Evolutionary conservation across 108 stramenopile species (phyloP), one percentile per base, ranked within the genome.

Genomic region (Cyclostephanos invisitatus): DNA sequence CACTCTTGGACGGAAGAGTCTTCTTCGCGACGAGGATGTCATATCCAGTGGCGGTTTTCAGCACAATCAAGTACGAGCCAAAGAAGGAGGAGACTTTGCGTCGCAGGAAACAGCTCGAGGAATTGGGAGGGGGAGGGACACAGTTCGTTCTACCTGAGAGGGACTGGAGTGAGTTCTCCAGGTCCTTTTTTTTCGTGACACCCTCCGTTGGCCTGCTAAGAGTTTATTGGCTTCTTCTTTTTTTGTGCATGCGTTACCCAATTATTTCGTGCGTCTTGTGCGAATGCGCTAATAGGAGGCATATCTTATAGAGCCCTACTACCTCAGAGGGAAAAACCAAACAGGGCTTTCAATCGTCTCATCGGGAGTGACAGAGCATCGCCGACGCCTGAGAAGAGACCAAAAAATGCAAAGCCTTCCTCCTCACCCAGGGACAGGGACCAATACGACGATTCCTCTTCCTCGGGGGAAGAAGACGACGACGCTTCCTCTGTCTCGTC

Each of bases 21-120:
- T 96, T 91, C 67, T 91, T 91, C 59, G 86, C 89, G 8, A 80
- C 88, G 2, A 77, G 68, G 46, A 83, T 71, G 44, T 83, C 85
- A 0, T 96, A 96, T 63, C 95, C 95, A 20, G 57, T 87, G 18
- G 75, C 68, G 42, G 85, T 94, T 15, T 89, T 90, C 61, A 85
- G 84, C n/a, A 64, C 88, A 14, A 80, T 92, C 36, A 88, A 89
- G 62, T 96, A 96, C 70, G 91, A 94, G 61, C 92, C 92, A 3
- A 86, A 85, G 57, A 87, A 88, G 60, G 95, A 96, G 80, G 90
- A 92, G 47, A 91, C 90, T 2, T 77, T 78, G 7, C 71, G 88
- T 24, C 47, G 88, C 25, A 65, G 94, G 54, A 87, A 89, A 67
- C 92, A 94, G 72, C 62, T 96, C 21, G 95, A 94, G 74, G 90